These are phyloP conservation scores for Avena eriantha DNA, from an alignment of 176 grass and related monocot genomes.

Conservation along the genomic window DNA sequence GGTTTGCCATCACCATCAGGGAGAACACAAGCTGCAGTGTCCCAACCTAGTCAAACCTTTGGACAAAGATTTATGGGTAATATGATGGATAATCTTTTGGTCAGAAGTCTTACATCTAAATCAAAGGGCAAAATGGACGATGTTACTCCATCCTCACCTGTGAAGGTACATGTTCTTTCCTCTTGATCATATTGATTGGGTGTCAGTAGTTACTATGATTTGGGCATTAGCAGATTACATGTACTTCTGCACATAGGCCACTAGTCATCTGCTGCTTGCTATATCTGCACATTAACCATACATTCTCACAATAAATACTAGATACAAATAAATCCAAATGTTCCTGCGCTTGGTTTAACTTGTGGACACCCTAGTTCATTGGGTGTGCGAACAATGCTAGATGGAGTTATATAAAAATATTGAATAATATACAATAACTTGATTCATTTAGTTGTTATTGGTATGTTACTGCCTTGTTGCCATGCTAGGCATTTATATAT, in stretches of 20 bases:
- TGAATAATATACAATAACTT: slow-evolving; percentile 12
- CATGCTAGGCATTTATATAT: slow-evolving; percentile 2
- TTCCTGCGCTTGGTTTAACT: slow-evolving; percentile 20
- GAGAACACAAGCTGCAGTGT: slow-evolving; percentile 58
- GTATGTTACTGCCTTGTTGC: slow-evolving; percentile 9
- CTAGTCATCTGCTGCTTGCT: not conserved
- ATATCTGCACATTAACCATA: not conserved
- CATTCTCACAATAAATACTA: not conserved
- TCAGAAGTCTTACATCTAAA: slow-evolving; percentile 92
- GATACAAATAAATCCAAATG: not conserved
- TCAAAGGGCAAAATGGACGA: slow-evolving; percentile 65
- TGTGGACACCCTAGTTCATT: slow-evolving; percentile 15
- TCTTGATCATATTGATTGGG: slow-evolving; percentile 32
- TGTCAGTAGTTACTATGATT: slow-evolving; percentile 26
- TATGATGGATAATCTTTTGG: slow-evolving; percentile 90
- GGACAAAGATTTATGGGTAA: slow-evolving; percentile 96
- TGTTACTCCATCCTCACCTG: slow-evolving; percentile 59
- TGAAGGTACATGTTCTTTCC: slow-evolving; percentile 59
- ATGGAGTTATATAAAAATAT: slow-evolving; percentile 30
- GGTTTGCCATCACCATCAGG: slow-evolving; percentile 82
- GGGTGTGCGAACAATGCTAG: not conserved
- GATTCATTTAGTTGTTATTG: slow-evolving; percentile 7
- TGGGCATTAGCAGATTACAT: slow-evolving; percentile 1
- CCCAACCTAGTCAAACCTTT: slow-evolving; percentile 75
- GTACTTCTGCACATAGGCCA: not conserved